These are phyloP conservation scores for Sherardia arvensis DNA, from an alignment of 257 asterid species.

Conservation along the genomic window DNA sequence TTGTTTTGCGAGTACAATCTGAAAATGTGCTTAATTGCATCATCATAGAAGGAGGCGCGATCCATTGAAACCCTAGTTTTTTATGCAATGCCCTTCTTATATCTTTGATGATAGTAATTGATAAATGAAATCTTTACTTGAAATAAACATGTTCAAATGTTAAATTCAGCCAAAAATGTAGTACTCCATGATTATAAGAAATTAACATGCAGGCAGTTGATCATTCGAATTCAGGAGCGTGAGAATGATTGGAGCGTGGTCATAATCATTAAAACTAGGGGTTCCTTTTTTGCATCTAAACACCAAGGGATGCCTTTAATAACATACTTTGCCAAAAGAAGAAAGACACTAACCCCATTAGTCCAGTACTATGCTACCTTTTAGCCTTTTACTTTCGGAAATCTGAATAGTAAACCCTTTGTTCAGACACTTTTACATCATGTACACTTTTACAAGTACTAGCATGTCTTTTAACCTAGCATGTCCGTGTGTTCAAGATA, in stretches of 20 bases:
- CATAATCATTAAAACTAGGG: constrained; percentile 38
- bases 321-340: constrained; percentile 36
- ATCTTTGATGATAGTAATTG: too few species aligned
- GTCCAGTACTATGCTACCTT: background rate
- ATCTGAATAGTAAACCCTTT: background rate
- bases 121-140: too few species aligned
- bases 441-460: background rate
- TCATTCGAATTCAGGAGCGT: background rate
- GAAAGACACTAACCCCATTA: background rate
- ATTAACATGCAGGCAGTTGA: background rate
- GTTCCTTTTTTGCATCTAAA: constrained; percentile 29
- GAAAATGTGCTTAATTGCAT: too few species aligned
- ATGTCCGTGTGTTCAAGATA: too few species aligned
- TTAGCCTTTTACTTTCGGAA: background rate
- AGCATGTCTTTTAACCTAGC: too few species aligned
- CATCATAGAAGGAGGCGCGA: too few species aligned
- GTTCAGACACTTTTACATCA: background rate
- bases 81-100: too few species aligned
- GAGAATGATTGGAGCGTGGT: constrained; percentile 52
- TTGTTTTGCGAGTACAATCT: too few species aligned
- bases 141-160: background rate
- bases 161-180: background rate
- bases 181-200: background rate
- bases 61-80: too few species aligned
- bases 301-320: constrained; percentile 34